Evolutionary conservation across 495 filamentous ascomycete genomes (phyloP), one percentile per base, ranked within the genome.

Genomic region (Aspergillus bertholletiae): DNA sequence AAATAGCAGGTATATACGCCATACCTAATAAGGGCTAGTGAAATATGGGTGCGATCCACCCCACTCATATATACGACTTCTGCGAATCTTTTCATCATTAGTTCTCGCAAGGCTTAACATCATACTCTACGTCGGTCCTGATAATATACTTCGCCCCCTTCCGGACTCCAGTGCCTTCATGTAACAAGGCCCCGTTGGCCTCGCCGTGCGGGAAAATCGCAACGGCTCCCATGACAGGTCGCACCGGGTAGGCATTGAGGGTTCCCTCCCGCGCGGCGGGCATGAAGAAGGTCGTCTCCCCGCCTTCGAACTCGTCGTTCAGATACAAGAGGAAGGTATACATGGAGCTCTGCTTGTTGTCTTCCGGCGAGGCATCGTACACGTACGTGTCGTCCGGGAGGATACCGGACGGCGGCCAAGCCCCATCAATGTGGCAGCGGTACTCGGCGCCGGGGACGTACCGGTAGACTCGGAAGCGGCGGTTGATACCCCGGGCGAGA

Each of bases 131-230:
- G 48, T 73, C 70, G 5, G 65, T 69, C 24, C 70, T 37, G 35
- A 73, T 71, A n/a, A 73, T 73, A 56, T 73, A 73, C 47, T 73
- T 73, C 2, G 70, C 70, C 5, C 70, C 70, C 47, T 66, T 70
- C 51, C 63, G 56, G 1, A 73, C 70, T 13, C 70, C 69, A 0
- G 70, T 73, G 7, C 70, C 70, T 53, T 73, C 70, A 64, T 73
- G 70, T 23, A 73, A 46, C 49, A 73, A 56, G 8, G 70, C 70
- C 2, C 70, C 70, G 51, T 73, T 73, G 2, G 68, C 46, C 61
- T 73, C 70, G 1, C 70, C 70, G 43, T 73, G 70, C 0, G 70
- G 70, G 47, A 73, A 73, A 9, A 73, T 64, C 3, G 70, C 70
- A n/a, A 72, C 70, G 22, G 68, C 51, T 28, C 70, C 70, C 70